These are phyloP conservation scores for Ephemerocybe angulata DNA, from an alignment of 768 basidiomycete species.

Conservation along the genomic window DNA sequence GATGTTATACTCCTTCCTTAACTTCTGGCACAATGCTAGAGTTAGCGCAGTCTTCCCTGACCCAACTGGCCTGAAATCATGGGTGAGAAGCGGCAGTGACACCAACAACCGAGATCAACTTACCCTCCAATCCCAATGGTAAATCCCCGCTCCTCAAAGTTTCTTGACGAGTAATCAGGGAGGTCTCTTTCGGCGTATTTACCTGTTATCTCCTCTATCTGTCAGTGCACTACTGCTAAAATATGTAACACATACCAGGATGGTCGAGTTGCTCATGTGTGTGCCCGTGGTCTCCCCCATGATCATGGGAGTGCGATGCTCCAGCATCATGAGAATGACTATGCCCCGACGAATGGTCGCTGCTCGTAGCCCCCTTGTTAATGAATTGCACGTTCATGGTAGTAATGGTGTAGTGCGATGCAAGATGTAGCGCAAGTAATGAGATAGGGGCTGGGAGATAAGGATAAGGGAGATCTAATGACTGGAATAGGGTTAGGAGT, in stretches of 20 bases:
- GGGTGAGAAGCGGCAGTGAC: neutral
- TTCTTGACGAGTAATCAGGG: slow-evolving; percentile 78
- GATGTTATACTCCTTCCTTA: slow-evolving; percentile 86
- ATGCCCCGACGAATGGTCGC: slow-evolving; percentile 25
- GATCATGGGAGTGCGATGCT: slow-evolving; percentile 57
- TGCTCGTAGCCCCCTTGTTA: slow-evolving; percentile 46
- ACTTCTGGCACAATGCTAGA: slow-evolving; percentile 78
- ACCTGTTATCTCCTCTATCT: slow-evolving; percentile 44
- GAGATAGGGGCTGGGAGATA: neutral
- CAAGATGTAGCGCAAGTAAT: too few relatives aligned
- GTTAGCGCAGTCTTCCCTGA: slow-evolving; percentile 96
- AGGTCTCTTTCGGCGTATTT: slow-evolving; percentile 90
- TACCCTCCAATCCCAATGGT: slow-evolving; percentile 98
- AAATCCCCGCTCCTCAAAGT: slow-evolving; percentile 92
- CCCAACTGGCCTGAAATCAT: slow-evolving; percentile 77
- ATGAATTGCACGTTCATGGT: slow-evolving; percentile 71
- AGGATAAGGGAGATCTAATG: neutral
- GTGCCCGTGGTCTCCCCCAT: slow-evolving; percentile 81
- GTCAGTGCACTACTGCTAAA: neutral
- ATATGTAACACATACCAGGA: slow-evolving; percentile 51
- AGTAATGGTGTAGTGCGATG: neutral
- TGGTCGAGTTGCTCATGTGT: slow-evolving; percentile 92
- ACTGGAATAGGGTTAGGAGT: slow-evolving; percentile 24
- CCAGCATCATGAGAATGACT: slow-evolving; percentile 60
- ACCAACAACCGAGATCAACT: slow-evolving; percentile 19